phyloP scores from a whole-genome alignment of 768 basidiomycete genomes.

The Hemileccinum rubropunctum region DNA sequence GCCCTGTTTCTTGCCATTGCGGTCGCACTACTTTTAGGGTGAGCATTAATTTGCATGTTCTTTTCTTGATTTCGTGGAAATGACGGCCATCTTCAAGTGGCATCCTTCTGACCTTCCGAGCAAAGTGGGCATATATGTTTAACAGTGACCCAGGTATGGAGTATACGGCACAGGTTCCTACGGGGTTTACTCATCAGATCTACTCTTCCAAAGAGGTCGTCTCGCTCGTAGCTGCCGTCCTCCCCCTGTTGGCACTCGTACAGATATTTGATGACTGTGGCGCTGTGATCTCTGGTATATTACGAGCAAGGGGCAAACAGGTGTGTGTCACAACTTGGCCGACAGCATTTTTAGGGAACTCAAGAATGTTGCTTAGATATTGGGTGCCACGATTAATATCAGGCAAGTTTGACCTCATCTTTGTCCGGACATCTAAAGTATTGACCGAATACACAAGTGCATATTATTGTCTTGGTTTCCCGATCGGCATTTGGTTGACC shows the following conservation, averaged over 20 bases:
- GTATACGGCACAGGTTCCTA: neutral
- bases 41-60: neutral
- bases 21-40: constrained; percentile 65
- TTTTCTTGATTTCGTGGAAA: neutral
- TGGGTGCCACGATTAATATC: constrained; percentile 78
- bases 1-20: constrained; percentile 62
- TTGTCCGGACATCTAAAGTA: neutral
- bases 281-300: constrained; percentile 72
- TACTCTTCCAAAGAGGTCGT: constrained; percentile 18
- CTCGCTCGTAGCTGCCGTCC: constrained; percentile 51
- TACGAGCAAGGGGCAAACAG: constrained; percentile 82
- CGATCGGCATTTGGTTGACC: constrained; percentile 75
- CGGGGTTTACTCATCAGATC: neutral
- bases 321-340: constrained; percentile 25
- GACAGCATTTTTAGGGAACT: neutral
- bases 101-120: constrained; percentile 57
- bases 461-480: constrained; percentile 82
- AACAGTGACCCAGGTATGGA: constrained; percentile 56
- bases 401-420: constrained; percentile 38
- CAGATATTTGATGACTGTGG: constrained; percentile 80
- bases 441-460: constrained; percentile 38
- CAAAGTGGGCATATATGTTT: constrained; percentile 74
- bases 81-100: constrained; percentile 32
- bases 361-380: constrained; percentile 40
- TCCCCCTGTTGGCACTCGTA: constrained; percentile 76